phyloP scores from a whole-genome alignment of 768 basidiomycete genomes.

The Ramaria sp. region DNA sequence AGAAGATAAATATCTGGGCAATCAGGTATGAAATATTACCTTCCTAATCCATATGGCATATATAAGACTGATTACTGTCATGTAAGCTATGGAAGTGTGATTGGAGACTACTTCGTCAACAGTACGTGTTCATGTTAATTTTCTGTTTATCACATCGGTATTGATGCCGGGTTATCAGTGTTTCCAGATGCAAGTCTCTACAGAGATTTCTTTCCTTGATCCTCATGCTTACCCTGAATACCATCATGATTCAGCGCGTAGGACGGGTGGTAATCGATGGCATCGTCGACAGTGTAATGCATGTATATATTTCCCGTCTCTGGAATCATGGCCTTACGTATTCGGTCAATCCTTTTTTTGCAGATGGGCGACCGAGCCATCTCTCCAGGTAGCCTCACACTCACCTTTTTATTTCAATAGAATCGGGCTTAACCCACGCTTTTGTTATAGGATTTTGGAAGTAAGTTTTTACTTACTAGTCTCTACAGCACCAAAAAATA shows the following conservation, averaged over 20 bases:
- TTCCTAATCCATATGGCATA: too few species aligned
- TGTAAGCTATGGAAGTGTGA: slow-evolving; percentile 2
- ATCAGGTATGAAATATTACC: slow-evolving; percentile 9
- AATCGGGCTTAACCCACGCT: too few species aligned
- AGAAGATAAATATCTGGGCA: slow-evolving; percentile 2
- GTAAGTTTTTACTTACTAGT: too few species aligned
- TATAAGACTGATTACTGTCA: too few species aligned
- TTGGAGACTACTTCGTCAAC: slow-evolving; percentile 7
- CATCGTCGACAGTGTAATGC: slow-evolving; percentile 1
- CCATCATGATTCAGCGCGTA: background rate
- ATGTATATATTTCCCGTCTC: background rate
- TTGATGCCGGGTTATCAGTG: background rate
- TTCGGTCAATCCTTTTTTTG: background rate
- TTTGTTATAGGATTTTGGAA: too few species aligned
- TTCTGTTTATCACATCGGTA: background rate
- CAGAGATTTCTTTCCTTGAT: too few species aligned
- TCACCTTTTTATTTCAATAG: too few species aligned
- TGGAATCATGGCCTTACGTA: background rate
- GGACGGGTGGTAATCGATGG: slow-evolving; percentile 4
- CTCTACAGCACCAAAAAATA: too few species aligned
- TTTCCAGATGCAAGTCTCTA: slow-evolving; percentile 2
- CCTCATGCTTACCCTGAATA: background rate
- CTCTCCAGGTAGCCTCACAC: background rate
- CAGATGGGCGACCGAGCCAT: background rate
- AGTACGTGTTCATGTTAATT: background rate